Evolutionary conservation across 2,329 filamentous ascomycete genomes (phyloP).

Genomic region (Verticillium zaregamsianum): DNA sequence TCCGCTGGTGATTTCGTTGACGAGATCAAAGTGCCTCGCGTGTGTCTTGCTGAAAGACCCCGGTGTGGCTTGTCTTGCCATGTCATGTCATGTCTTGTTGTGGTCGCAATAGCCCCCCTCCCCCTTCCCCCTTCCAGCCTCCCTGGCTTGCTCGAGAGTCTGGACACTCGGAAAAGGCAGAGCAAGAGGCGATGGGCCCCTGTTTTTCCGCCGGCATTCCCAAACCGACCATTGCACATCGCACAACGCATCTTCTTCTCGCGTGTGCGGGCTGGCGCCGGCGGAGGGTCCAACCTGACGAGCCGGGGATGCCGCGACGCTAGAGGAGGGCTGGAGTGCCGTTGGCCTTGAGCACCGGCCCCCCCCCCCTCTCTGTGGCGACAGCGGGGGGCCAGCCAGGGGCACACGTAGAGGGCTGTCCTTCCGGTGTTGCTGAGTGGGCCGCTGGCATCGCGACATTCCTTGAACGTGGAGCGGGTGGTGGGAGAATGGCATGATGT

Average conservation of each 20-base stretch:
- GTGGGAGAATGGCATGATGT: slow-evolving; percentile 4
- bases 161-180: neutral
- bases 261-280: neutral
- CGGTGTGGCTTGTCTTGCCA: neutral
- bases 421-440: neutral
- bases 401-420: neutral
- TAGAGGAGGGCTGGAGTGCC: neutral
- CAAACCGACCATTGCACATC: neutral
- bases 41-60: neutral
- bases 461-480: slow-evolving; percentile 1
- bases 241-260: neutral
- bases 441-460: slow-evolving; percentile 1
- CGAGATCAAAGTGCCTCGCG: neutral
- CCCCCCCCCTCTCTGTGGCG: neutral
- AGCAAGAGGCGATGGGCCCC: neutral
- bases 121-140: neutral
- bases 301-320: neutral
- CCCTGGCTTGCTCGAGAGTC: neutral
- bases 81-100: neutral
- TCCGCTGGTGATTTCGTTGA: neutral
- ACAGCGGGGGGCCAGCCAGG: neutral
- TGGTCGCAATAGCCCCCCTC: neutral
- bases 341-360: neutral
- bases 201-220: neutral
- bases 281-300: neutral